A percentile compares a stretch with the other conserved stretches of the same genome.
Evolutionary conservation across 2,329 filamentous ascomycete genomes (phyloP).

Genomic region (Cercospora zeae-maydis): DNA sequence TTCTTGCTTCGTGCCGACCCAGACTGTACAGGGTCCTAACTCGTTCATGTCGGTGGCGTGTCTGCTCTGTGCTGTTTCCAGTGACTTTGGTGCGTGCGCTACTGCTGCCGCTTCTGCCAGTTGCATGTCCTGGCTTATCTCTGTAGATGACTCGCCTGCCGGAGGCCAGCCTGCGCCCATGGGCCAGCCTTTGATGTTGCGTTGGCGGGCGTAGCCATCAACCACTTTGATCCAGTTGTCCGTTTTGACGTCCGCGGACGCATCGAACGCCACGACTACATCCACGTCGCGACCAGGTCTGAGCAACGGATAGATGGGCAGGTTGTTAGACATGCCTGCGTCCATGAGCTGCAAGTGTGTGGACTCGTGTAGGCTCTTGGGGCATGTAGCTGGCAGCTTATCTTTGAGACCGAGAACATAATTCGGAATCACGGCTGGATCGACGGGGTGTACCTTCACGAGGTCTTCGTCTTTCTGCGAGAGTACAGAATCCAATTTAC

Average conservation of each 20-base stretch:
- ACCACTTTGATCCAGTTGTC: conserved; percentile 96
- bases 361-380: conserved; percentile 67
- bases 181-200: conserved; percentile 91
- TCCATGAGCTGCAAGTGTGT: conserved; percentile 74
- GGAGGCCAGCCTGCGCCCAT: conserved; percentile 91
- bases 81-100: conserved; percentile 18
- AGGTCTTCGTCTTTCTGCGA: conserved; percentile 78
- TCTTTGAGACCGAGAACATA: conserved; percentile 78
- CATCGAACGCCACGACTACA: conserved; percentile 87
- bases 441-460: conserved; percentile 89
- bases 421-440: conserved; percentile 87
- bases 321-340: conserved; percentile 96
- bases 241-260: conserved; percentile 84
- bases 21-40: conserved; percentile 87
- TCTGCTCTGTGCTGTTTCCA: conserved; percentile 19
- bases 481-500: conserved; percentile 73
- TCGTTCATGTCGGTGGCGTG: conserved; percentile 41
- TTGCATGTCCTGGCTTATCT: conserved; percentile 57
- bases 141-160: conserved; percentile 49
- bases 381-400: conserved; percentile 70
- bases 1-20: conserved; percentile 83
- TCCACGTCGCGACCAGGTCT: conserved; percentile 86
- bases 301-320: conserved; percentile 91
- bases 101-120: conserved; percentile 51
- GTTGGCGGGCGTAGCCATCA: conserved; percentile 86